Conservation (phyloP, 1,284 basidiomycete species). For the Dichomitus squalens region DNA sequence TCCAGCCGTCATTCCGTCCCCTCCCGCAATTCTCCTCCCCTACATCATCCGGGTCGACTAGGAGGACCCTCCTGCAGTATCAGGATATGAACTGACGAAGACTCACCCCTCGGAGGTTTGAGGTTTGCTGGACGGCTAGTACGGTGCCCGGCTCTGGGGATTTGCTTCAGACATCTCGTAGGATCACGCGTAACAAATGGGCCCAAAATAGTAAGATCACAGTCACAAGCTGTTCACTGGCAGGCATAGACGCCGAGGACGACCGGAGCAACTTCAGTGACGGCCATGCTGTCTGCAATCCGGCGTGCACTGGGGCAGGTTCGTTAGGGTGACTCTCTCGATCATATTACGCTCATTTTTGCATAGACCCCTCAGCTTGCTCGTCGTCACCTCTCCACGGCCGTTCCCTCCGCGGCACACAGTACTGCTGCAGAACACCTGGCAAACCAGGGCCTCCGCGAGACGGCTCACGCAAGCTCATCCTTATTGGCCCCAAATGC, state of each 20-base stretch:
- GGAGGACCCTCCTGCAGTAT: constrained; percentile 10
- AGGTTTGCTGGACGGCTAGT: constrained; percentile 34
- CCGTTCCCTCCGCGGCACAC: constrained; percentile 4
- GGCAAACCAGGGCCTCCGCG: constrained; percentile 1
- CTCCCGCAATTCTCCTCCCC: constrained; percentile 13
- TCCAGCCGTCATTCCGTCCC: constrained; percentile 39
- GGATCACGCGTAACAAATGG: constrained; percentile 3
- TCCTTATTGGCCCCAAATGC: background rate
- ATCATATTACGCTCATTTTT: background rate
- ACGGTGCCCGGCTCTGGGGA: constrained; percentile 22
- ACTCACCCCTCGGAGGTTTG: constrained; percentile 46
- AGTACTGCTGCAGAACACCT: background rate
- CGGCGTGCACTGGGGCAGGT: constrained; percentile 32
- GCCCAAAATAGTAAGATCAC: constrained; percentile 4
- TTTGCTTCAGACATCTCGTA: constrained; percentile 18
- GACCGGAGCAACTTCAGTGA: constrained; percentile 9
- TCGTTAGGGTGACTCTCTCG: background rate
- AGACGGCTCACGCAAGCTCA: constrained; percentile 1
- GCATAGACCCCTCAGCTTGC: constrained; percentile 8
- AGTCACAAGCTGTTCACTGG: background rate
- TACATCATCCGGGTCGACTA: background rate
- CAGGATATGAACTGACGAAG: constrained; percentile 16
- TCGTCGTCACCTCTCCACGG: constrained; percentile 22
- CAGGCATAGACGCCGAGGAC: constrained; percentile 10
- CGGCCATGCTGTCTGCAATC: constrained; percentile 32